Evolutionary conservation across 192 early-diverging fungal genomes (phyloP), one percentile per base, ranked within the genome.

Genomic region (Coemansia sp.): DNA sequence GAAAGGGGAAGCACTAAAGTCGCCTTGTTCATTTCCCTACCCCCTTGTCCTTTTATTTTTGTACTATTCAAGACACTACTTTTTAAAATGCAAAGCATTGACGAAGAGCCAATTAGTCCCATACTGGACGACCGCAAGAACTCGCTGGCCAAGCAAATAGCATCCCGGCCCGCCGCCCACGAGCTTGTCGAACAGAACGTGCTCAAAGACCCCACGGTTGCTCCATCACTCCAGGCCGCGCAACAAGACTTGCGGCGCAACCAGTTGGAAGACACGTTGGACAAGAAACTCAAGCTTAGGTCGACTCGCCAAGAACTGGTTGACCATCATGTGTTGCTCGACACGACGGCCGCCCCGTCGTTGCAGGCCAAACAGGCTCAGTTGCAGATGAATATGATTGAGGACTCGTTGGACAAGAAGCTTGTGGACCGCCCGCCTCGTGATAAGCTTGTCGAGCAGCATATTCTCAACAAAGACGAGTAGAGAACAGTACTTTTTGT

Each of bases 151-250:
- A 77, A 55, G 58, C 73, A 17, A 2, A 17, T 60, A 3, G 38
- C 44, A 50, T 73, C 84, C 17, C 84, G 87, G 48, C 86, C 86
- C 10, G 73, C 84, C 31, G 65, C 67, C 17, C 64, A 76, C 6
- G 77, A 83, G 48, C 81, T 89, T 3, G 79, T 83, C 21, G 73
- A 79, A 8, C 80, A 70, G 64, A 85, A 89, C 51, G 86, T 89
- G n/a, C 74, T 89, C 34, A 82, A 82, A 63, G 78, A 68, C 14
- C 61, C 72, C 5, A 57, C 31, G n/a, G 66, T 74, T 23, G 76
- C 76, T 0, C 76, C 81, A 4, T 61, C 67, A 1, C 56, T 82
- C 18, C 81, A 82, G 46, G 69, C 68, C 6, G 65, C 47, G 25
- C 53, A 68, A 47, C 28, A 42, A 8, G 63, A 79, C 56, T 66